Percentiles rank a stretch among this genome's conserved stretches.
These are phyloP conservation scores for Aechmea fasciata DNA, from an alignment of 176 grass and related monocot species.

Conservation along the genomic window DNA sequence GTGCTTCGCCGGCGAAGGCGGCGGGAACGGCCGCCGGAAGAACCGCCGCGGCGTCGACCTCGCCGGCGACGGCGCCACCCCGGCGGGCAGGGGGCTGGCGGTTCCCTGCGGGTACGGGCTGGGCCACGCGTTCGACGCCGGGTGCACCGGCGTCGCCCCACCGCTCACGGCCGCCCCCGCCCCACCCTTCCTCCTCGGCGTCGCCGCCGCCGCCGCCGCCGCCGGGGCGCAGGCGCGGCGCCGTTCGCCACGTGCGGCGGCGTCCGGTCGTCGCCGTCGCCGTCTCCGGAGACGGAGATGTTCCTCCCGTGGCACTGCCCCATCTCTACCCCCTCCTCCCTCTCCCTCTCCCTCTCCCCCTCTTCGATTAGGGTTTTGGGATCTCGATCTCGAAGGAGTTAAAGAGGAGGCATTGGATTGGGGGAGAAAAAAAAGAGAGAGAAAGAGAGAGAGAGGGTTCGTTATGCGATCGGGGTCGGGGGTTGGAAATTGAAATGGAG, in stretches of 20 bases:
- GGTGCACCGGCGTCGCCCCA: conserved; percentile 32
- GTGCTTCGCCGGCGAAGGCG: conserved; percentile 87
- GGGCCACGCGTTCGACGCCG: conserved; percentile 34
- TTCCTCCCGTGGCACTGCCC: conserved; percentile 87
- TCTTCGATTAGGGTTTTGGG: conserved; percentile 27
- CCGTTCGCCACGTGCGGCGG: conserved; percentile 33
- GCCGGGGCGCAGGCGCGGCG: conserved; percentile 17
- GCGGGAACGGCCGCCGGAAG: conserved; percentile 86
- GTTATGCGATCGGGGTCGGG: conserved; percentile 5
- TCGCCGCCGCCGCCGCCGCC: not conserved
- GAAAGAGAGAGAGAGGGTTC: conserved; percentile 23
- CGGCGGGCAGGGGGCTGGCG: conserved; percentile 53
- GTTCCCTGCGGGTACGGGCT: conserved; percentile 57
- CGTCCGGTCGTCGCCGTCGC: conserved; percentile 18
- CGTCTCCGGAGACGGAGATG: conserved; percentile 25
- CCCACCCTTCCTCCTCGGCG: conserved; percentile 30
- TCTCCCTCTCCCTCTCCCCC: not conserved
- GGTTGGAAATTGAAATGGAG: not conserved
- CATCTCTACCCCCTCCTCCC: conserved; percentile 29
- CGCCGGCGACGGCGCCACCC: conserved; percentile 73
- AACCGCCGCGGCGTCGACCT: conserved; percentile 84
- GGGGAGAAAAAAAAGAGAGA: not conserved
- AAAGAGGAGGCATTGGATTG: not conserved
- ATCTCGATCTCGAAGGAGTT: not conserved
- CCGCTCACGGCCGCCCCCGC: conserved; percentile 4